Base-by-base conservation (phyloP, 1,139 yeast genomes). In the Meyerozyma sp. region DNA sequence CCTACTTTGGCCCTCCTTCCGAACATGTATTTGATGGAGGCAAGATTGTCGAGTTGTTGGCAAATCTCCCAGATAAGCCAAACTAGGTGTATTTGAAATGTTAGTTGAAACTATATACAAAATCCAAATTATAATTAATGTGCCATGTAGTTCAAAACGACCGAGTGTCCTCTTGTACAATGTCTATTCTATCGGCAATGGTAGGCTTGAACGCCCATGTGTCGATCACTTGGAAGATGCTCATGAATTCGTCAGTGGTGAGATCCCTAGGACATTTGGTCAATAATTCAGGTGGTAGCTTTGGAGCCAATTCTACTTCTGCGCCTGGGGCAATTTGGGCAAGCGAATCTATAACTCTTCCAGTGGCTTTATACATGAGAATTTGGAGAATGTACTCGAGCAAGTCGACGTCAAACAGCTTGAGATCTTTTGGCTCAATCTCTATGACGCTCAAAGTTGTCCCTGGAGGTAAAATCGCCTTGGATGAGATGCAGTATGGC, bases 131-230 rank as follows among this genome's bases (percentile, higher is more conserved):
- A 21, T 6, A 21, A 21, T 8, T 3, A 8, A 21, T 21, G 23
- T 34, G 25, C 25, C 27, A 13, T 10, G 20, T 21, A 20, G 29
- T 14, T 23, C 18, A 26, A 16, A 25, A 27, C 9, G 21, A 8
- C 9, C 40, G 23, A 7, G 32, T 14, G 23, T 14, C 13, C 11
- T 23, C 37, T 21, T 20, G 37, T 3, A 34, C 18, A 7, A 43
- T 28, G 36, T 53, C 58, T 46, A 56, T 43, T 13, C 57, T 58
- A 32, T 61, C 66, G 9, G 53, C 50, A 18, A 47, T 49, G 0
- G 64, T 39, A 1, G 97, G 97, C 61, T 83, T 89, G 68, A 90
- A 91, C 0, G 98, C 94, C 98, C 98, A 91, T 20, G 65, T 58
- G 39, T 72, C 75, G 57, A 84, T 87, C 3, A 66, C 71, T 5